Base-by-base conservation (phyloP, 1,284 basidiomycete species). In the Cronartium quercuum region DNA sequence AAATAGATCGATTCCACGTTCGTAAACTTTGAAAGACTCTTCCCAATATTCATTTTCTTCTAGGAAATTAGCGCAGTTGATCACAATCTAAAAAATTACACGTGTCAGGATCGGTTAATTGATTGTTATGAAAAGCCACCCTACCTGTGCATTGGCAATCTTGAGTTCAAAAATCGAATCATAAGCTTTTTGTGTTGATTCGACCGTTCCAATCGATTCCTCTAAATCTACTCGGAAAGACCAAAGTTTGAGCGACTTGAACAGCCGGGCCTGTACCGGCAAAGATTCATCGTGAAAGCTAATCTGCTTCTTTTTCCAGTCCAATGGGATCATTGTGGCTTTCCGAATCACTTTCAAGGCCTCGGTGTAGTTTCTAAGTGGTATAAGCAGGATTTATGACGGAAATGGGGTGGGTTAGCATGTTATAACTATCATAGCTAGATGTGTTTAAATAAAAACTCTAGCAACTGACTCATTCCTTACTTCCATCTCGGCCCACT, bases 11-110 rank as follows among this genome's bases (percentile, higher is more conserved):
- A 96, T 92, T 58, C 96, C 96, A 61, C 95, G 89, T 82, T 98
- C 96, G 82, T 98, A 99, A 44, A 97, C 91, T 86, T 95, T 98
- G 88, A 98, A 98, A 81, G 91, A 91, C 80, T 98, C 96, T 80
- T 99, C 96, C 83, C 91, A 98, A 84, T 98, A 99, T 79, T 92
- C 88, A 83, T 97, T 94, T 81, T 98, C 94, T 82, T 98, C 95
- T 68, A 99, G 84, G 86, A 98, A 99, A 15, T 89, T 87, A 0
- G 96, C 94, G 78, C 96, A 98, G 82, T 99, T 98, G 82, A 98
- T 88, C 79, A 98, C 94, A 78, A 95, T 88, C 82, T 85, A 79
- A 12, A 3, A 21, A 24, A 55, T 38, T 47, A 41, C 13, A 51
- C 5, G 38, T 66, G 6, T 5, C 42, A 55, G 5, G 29, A 67